phyloP scores from a whole-genome alignment of 169 alveolate species.

The Plasmodium adleri region DNA sequence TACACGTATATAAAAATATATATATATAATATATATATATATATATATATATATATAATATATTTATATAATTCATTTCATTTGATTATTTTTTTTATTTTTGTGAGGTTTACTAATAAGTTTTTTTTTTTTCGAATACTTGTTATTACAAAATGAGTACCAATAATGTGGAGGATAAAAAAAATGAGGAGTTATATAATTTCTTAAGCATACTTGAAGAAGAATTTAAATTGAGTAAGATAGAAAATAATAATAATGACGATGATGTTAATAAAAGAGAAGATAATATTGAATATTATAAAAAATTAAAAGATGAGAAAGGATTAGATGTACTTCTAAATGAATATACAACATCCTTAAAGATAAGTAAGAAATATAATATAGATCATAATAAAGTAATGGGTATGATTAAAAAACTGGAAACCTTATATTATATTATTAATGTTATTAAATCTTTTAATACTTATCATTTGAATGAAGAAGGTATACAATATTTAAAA shows the following conservation, averaged over 20 bases:
- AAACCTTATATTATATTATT: constrained; percentile 83
- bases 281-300: constrained; percentile 5
- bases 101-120: too few species aligned
- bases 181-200: constrained; percentile 18
- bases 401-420: constrained; percentile 85
- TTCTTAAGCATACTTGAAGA: constrained; percentile 24
- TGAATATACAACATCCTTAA: constrained; percentile 60
- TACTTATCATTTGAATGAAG: constrained; percentile 80
- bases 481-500: constrained; percentile 80
- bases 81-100: too few species aligned
- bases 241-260: constrained; percentile 7
- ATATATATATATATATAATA: too few species aligned
- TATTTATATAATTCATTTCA: too few species aligned
- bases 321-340: constrained; percentile 51
- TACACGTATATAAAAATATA: too few species aligned
- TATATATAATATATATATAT: too few species aligned
- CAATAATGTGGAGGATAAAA: constrained; percentile 13
- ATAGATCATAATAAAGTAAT: constrained; percentile 85
- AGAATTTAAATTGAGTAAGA: constrained; percentile 34
- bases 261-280: not conserved
- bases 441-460: constrained; percentile 77
- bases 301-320: constrained; percentile 22
- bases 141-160: not conserved
- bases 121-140: too few species aligned
- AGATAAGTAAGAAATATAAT: constrained; percentile 68